A percentile compares a stretch with the other conserved stretches of the same genome.
phyloP scores from a whole-genome alignment of 331 rosid species.

The Malus hybrid region DNA sequence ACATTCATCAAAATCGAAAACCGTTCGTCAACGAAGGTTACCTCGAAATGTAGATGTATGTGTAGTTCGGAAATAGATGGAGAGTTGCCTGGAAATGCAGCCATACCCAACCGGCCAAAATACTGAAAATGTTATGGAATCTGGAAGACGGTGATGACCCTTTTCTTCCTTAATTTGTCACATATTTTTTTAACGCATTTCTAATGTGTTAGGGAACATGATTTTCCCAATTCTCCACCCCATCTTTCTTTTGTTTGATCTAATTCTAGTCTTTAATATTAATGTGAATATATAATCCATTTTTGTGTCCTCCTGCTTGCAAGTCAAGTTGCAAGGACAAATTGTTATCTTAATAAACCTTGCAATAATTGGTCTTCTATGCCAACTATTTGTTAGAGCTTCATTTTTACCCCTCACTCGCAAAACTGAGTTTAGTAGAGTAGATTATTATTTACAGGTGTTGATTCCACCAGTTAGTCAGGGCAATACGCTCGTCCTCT shows the following conservation, averaged over 20 bases:
- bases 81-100: slow-evolving; percentile 6
- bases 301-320: background rate
- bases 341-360: background rate
- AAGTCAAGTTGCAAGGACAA: background rate
- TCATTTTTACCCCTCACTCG: background rate
- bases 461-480: too few species aligned
- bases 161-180: background rate
- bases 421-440: background rate
- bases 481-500: too few species aligned
- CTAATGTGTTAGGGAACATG: slow-evolving; percentile 12
- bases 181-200: background rate
- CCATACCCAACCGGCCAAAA: background rate
- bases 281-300: background rate
- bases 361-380: background rate
- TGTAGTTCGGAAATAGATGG: background rate
- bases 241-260: background rate
- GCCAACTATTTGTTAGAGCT: background rate
- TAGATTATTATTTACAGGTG: too few species aligned
- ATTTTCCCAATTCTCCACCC: background rate
- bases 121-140: background rate
- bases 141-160: background rate
- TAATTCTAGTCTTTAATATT: background rate
- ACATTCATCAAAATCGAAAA: too few species aligned
- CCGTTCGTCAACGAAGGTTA: too few species aligned
- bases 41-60: too few species aligned